A percentile compares a stretch with the other conserved stretches of the same genome.
These are phyloP conservation scores for Gossypium sturtianum DNA, from an alignment of 345 rosid genomes.

Conservation along the genomic window DNA sequence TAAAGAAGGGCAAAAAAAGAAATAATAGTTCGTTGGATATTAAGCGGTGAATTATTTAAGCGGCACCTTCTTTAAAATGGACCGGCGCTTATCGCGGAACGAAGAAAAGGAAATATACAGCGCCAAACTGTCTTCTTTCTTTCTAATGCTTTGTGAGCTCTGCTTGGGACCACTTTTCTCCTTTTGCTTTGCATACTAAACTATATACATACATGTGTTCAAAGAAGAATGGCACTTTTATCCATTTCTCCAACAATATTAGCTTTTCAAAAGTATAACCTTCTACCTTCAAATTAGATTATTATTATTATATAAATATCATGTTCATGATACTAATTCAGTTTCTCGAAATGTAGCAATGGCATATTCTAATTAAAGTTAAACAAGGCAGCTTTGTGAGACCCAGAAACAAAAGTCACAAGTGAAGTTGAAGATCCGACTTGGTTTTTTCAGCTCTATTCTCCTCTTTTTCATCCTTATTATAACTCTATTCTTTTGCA, in stretches of 20 bases:
- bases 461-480: conserved; percentile 21
- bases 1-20: background rate
- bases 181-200: background rate
- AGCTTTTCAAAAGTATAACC: background rate
- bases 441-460: conserved; percentile 22
- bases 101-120: background rate
- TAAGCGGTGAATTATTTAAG: background rate
- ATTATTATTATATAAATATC: too few species aligned
- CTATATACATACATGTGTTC: too few species aligned
- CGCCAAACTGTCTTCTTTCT: background rate
- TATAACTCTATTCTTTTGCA: too few species aligned
- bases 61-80: background rate
- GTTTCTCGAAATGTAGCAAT: too few species aligned
- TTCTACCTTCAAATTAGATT: background rate
- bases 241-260: background rate
- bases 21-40: too few species aligned
- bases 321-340: too few species aligned
- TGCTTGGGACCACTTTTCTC: background rate
- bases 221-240: background rate
- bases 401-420: conserved; percentile 5
- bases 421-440: conserved; percentile 18
- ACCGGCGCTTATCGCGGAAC: conserved; percentile 9
- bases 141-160: background rate
- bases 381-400: conserved; percentile 16
- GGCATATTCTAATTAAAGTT: conserved; percentile 8